Conservation (phyloP, 139 green algal genomes). For the Tetradesmus lagerheimii region DNA sequence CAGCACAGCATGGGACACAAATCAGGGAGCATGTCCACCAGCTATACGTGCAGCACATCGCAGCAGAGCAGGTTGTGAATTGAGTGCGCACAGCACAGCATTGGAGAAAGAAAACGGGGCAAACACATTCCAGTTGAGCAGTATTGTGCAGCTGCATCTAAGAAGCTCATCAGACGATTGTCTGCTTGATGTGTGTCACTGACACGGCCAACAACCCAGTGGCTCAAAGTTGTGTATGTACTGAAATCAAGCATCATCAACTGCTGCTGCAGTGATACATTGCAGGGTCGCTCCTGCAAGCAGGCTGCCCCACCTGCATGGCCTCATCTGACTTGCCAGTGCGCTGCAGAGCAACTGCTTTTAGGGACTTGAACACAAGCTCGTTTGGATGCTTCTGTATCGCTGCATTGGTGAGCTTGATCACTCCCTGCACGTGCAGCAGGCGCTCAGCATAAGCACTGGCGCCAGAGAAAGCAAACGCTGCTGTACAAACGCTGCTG, state of each 20-base stretch:
- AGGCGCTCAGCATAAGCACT: neutral
- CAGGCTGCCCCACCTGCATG: slow-evolving; percentile 54
- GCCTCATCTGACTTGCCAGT: slow-evolving; percentile 64
- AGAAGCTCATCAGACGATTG: no score
- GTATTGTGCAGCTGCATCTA: no score
- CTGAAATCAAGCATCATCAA: no score
- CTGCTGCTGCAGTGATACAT: no score
- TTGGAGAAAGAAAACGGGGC: no score
- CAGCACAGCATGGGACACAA: neutral
- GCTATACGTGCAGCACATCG: no score
- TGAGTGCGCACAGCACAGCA: no score
- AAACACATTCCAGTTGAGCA: no score
- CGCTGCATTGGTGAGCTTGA: slow-evolving; percentile 74
- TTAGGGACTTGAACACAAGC: slow-evolving; percentile 69
- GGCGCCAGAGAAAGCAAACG: neutral
- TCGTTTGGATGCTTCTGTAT: slow-evolving; percentile 77
- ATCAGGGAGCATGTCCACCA: neutral
- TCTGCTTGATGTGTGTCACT: no score
- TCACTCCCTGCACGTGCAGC: slow-evolving; percentile 59
- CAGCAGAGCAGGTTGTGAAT: no score
- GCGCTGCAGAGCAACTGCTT: slow-evolving; percentile 68
- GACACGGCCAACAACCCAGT: no score
- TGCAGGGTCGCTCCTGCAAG: neutral
- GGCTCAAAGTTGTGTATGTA: no score
- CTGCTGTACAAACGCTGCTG: neutral